Evolutionary conservation across 495 filamentous ascomycete genomes (phyloP).

Genomic region (Aspergillus panamensis): DNA sequence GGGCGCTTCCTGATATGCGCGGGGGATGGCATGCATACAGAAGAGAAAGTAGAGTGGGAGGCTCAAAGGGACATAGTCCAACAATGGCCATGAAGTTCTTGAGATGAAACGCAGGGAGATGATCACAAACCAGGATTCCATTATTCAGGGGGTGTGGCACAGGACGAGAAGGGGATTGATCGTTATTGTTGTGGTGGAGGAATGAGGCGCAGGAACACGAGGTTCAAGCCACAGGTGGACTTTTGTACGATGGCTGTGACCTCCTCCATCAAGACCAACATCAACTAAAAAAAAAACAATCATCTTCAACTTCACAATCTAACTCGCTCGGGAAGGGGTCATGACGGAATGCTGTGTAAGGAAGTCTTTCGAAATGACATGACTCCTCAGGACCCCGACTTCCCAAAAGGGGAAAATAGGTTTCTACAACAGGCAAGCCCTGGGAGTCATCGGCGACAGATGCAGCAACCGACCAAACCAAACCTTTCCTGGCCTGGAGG

Average conservation of each 20-base stretch:
- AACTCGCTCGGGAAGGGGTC: too few species aligned
- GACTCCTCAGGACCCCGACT: conserved; percentile 2
- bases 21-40: neutral
- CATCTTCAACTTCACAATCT: too few species aligned
- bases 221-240: conserved; percentile 3
- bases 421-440: neutral
- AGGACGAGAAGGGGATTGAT: neutral
- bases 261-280: neutral
- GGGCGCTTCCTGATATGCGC: neutral
- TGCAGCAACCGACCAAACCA: neutral
- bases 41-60: neutral
- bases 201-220: conserved; percentile 7
- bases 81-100: neutral
- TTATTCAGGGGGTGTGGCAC: neutral
- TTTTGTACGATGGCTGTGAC: too few species aligned
- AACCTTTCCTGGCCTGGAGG: neutral
- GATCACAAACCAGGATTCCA: neutral
- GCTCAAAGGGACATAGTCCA: neutral
- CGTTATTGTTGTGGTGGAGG: neutral
- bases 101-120: neutral
- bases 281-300: neutral
- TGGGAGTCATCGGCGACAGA: neutral
- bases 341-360: neutral
- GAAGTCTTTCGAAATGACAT: neutral
- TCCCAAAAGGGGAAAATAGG: neutral